These are phyloP conservation scores for Debaryomyces nepalensis DNA, from an alignment of 1,139 yeast species.

Conservation along the genomic window DNA sequence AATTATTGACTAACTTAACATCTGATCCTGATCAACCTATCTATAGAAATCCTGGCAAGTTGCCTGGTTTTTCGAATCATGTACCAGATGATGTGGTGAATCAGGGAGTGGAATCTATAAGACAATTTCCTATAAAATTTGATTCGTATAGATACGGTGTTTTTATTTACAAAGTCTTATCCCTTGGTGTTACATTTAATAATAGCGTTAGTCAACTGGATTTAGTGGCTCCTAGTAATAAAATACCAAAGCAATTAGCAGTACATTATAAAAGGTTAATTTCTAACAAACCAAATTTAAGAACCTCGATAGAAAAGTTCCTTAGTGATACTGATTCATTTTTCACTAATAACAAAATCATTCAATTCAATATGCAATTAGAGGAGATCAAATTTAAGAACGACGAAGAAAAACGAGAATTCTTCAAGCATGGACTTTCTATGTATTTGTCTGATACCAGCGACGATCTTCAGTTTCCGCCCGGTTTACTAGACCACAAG, in stretches of 20 bases:
- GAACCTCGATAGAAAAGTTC: constrained; percentile 57
- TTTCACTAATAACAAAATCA: constrained; percentile 48
- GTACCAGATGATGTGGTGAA: constrained; percentile 49
- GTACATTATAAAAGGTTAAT: constrained; percentile 28
- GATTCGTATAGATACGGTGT: constrained; percentile 71
- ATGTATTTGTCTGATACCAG: constrained; percentile 27
- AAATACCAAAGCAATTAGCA: constrained; percentile 21
- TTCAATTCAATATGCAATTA: constrained; percentile 52
- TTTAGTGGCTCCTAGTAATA: constrained; percentile 6
- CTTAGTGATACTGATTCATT: constrained; percentile 46
- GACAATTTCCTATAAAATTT: constrained; percentile 45
- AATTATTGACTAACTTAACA: constrained; percentile 58
- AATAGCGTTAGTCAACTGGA: constrained; percentile 7
- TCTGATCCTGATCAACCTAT: constrained; percentile 57
- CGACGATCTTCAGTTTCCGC: constrained; percentile 45
- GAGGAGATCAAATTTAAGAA: constrained; percentile 56
- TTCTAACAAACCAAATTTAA: constrained; percentile 33
- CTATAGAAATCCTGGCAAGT: constrained; percentile 32
- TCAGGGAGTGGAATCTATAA: constrained; percentile 49
- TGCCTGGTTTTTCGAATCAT: constrained; percentile 31
- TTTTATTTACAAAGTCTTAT: constrained; percentile 53
- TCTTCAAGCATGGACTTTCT: constrained; percentile 52
- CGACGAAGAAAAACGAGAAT: constrained; percentile 54
- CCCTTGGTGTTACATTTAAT: constrained; percentile 24
- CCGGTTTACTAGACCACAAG: constrained; percentile 63